These are phyloP conservation scores for Colletotrichum sp. DNA, from an alignment of 2,329 filamentous ascomycete species.

Conservation along the genomic window DNA sequence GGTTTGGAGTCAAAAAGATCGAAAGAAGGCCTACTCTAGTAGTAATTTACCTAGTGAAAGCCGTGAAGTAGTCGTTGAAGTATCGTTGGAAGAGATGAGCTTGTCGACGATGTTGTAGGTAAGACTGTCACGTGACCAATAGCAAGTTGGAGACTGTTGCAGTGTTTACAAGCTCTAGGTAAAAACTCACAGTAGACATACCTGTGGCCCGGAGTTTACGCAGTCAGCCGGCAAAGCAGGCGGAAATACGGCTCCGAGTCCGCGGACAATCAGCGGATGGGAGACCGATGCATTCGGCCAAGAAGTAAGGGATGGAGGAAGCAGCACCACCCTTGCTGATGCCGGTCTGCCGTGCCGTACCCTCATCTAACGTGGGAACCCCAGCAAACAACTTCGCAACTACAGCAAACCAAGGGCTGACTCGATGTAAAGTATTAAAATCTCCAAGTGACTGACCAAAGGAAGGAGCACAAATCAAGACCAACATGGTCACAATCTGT, in stretches of 20 bases:
- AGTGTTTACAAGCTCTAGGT: neutral
- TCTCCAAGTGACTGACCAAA: neutral
- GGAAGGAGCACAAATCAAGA: neutral
- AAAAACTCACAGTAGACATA: fast-evolving
- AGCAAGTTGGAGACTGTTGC: neutral
- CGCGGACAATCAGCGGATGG: neutral
- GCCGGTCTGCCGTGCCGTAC: neutral
- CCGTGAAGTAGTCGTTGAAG: neutral
- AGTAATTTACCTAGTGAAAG: fast-evolving
- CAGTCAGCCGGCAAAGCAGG: neutral
- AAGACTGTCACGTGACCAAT: neutral
- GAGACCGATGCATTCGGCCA: neutral
- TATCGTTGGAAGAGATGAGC: neutral
- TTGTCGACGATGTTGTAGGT: neutral
- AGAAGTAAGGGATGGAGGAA: neutral
- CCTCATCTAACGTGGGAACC: neutral
- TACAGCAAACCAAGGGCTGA: neutral
- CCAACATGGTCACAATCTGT: neutral
- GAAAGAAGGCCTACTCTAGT: neutral
- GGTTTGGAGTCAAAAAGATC: neutral
- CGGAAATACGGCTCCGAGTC: neutral
- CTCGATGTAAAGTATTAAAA: fast-evolving
- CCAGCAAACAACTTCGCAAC: neutral
- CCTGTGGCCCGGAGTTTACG: neutral
- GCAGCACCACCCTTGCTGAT: neutral